Evolutionary conservation across 805 yeast genomes (phyloP).

Genomic region (Danielia oregonensis): DNA sequence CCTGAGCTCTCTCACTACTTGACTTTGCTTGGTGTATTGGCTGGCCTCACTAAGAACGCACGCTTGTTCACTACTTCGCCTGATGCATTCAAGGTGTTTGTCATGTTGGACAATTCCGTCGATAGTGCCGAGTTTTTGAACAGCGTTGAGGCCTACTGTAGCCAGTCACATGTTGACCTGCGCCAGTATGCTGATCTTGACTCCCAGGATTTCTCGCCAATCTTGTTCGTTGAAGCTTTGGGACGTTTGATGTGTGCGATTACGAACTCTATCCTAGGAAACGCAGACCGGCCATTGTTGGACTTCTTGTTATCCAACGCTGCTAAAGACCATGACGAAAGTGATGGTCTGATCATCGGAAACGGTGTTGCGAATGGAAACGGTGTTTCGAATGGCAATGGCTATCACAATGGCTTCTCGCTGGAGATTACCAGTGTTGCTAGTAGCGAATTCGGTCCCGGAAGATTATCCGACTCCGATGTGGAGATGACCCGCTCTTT

Average conservation of each 20-base stretch:
- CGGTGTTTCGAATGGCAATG: neutral
- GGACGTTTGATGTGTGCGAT: conserved; percentile 34
- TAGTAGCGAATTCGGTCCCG: neutral
- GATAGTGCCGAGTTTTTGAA: conserved; percentile 37
- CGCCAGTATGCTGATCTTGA: conserved; percentile 21
- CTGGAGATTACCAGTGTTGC: neutral
- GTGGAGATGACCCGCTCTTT: conserved; percentile 26
- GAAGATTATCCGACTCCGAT: conserved; percentile 22
- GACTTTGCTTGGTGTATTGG: conserved; percentile 32
- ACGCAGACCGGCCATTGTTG: conserved; percentile 22
- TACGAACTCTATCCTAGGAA: conserved; percentile 26
- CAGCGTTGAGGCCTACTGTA: conserved; percentile 31
- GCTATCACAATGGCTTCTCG: neutral
- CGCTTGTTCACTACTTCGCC: conserved; percentile 21
- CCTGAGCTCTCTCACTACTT: conserved; percentile 31
- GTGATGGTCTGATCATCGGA: neutral
- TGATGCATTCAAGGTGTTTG: conserved; percentile 27
- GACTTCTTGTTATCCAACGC: conserved; percentile 26
- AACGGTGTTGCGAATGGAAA: neutral
- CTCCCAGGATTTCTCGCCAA: conserved; percentile 29
- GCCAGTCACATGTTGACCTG: conserved; percentile 12
- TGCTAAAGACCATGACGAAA: conserved; percentile 17
- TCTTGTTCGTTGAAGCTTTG: conserved; percentile 32
- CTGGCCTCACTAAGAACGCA: conserved; percentile 27
- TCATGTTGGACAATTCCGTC: conserved; percentile 31